These are phyloP conservation scores for Quercus rubra DNA, from an alignment of 306 rosid genomes.

Conservation along the genomic window DNA sequence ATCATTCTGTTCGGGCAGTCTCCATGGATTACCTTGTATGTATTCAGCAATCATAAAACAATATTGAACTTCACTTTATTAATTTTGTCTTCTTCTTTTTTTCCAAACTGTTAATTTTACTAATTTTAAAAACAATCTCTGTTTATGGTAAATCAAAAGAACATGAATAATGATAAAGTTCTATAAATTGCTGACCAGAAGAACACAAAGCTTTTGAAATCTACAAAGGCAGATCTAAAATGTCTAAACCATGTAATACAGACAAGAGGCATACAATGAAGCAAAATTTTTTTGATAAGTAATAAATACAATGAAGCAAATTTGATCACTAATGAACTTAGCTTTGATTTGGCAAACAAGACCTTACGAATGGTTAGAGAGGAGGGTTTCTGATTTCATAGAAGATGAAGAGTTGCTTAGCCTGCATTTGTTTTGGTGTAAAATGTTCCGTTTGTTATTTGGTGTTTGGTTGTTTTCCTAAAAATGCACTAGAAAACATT, in stretches of 20 bases:
- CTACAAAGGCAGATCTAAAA: not conserved
- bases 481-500: too few relatives aligned
- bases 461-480: too few relatives aligned
- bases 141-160: not conserved
- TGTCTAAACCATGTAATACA: not conserved
- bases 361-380: not conserved
- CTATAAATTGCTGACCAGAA: not conserved
- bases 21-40: conserved; percentile 82
- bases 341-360: not conserved
- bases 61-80: conserved; percentile 10
- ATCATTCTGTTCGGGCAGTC: conserved; percentile 85
- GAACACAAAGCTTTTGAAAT: not conserved
- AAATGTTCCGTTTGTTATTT: too few relatives aligned
- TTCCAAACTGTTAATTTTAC: not conserved
- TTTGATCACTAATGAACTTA: not conserved
- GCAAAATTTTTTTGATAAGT: not conserved
- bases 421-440: too few relatives aligned
- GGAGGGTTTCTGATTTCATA: too few relatives aligned
- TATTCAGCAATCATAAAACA: conserved; percentile 14
- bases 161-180: not conserved
- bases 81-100: conserved; percentile 22
- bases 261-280: not conserved
- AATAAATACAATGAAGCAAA: not conserved
- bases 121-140: not conserved
- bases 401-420: too few relatives aligned